Conservation (phyloP, 2,329 filamentous ascomycete genomes). For the Tolypocladium endophyticum region DNA sequence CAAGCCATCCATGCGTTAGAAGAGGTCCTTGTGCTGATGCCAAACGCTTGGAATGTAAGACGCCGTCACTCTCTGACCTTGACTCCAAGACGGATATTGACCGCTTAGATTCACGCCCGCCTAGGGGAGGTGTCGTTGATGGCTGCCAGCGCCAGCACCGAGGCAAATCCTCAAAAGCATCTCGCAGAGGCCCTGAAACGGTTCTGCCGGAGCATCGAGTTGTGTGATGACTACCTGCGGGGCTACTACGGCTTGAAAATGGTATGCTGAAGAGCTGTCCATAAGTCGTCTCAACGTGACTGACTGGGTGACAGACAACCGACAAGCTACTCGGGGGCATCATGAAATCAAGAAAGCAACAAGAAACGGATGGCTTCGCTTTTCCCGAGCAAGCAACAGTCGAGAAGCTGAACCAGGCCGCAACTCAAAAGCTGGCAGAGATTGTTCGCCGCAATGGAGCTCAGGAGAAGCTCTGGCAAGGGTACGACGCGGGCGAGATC, state of each 20-base stretch:
- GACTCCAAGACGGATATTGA: slow-evolving; percentile 6
- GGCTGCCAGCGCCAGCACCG: slow-evolving; percentile 38
- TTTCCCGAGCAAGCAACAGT: slow-evolving; percentile 49
- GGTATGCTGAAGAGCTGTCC: slow-evolving; percentile 31
- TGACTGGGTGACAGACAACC: slow-evolving; percentile 28
- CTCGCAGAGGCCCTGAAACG: slow-evolving; percentile 68
- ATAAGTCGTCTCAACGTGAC: neutral
- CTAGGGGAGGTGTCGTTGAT: slow-evolving; percentile 77
- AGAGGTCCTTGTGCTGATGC: slow-evolving; percentile 75
- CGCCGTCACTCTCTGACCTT: neutral
- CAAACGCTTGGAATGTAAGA: slow-evolving; percentile 91
- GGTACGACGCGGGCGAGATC: slow-evolving; percentile 62
- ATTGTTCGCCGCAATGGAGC: slow-evolving; percentile 57
- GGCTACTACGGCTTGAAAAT: slow-evolving; percentile 88
- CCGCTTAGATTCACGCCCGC: slow-evolving; percentile 67
- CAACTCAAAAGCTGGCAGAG: slow-evolving; percentile 65
- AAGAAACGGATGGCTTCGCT: slow-evolving; percentile 37
- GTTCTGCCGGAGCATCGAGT: slow-evolving; percentile 83
- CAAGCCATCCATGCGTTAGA: slow-evolving; percentile 85
- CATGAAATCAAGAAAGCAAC: slow-evolving; percentile 31
- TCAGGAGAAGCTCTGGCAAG: slow-evolving; percentile 57
- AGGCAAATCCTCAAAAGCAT: slow-evolving; percentile 35
- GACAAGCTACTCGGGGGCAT: slow-evolving; percentile 36
- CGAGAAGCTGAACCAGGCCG: slow-evolving; percentile 58
- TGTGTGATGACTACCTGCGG: slow-evolving; percentile 85